phyloP scores from a whole-genome alignment of 2,329 filamentous ascomycete genomes.

The Diaporthe sp. region DNA sequence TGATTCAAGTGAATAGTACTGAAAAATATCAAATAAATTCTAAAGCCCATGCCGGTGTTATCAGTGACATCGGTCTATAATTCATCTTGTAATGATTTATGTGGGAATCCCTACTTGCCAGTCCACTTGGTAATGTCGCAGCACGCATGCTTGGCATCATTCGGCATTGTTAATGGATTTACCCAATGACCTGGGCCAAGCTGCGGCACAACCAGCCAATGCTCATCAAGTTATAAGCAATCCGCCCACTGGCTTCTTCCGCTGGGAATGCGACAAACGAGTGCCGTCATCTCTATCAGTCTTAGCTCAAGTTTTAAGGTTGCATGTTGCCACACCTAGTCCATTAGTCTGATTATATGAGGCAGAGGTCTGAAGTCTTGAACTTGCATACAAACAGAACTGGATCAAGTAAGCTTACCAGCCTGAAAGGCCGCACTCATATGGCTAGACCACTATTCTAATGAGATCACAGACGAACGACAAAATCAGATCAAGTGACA shows the following conservation, averaged over 20 bases:
- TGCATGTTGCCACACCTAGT: slow-evolving; percentile 6
- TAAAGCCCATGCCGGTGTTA: no score
- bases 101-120: not conserved
- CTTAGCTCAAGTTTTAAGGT: not conserved
- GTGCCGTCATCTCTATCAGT: slow-evolving; percentile 29
- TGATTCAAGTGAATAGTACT: no score
- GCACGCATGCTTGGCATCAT: not conserved
- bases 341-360: not conserved
- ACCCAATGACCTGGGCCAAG: not conserved
- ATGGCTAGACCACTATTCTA: not conserved
- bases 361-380: not conserved
- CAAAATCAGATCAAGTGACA: not conserved
- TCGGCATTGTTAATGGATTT: slow-evolving; percentile 26
- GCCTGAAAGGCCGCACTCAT: not conserved
- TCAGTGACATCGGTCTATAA: not conserved
- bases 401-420: not conserved
- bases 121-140: not conserved
- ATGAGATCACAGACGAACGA: not conserved
- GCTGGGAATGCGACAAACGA: slow-evolving; percentile 1
- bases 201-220: not conserved
- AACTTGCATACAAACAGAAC: not conserved
- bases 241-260: not conserved
- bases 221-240: slow-evolving; percentile 21
- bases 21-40: not conserved
- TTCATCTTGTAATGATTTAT: not conserved